Base-by-base conservation (phyloP, 306 rosid genomes). In the Vicia villosa region DNA sequence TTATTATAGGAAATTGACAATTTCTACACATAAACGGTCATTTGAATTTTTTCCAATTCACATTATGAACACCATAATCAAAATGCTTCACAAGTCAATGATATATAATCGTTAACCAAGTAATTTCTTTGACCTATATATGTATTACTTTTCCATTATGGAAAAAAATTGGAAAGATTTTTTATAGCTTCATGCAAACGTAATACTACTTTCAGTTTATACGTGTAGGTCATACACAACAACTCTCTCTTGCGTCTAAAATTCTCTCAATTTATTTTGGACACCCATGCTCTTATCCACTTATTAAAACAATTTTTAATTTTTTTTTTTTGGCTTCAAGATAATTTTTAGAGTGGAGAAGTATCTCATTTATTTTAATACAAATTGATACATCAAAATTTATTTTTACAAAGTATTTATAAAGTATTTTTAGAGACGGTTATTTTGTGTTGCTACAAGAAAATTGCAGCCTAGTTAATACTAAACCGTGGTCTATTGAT, bases 61-160 rank as follows among this genome's bases (percentile, higher is more conserved):
- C 77, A 55, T 72, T 46, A n/a, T n/a, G n/a, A 59, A 65, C 50
- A 65, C 7, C 34, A 78, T 77, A 49, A 66, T 72, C 19, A n/a
- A 72, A 55, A 12, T 49, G 58, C 6, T 78, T 72, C 69, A 37
- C 40, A 38, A 22, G 71, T 73, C 71, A 67, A 79, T 68, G 37
- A n/a, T n/a, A 61, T 67, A n/a, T 58, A 79, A 73, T 73, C 62
- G 41, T 73, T 67, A 59, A 21, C 62, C 41, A 67, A 60, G 66
- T 30, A 20, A 60, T 52, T 73, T 59, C 37, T 40, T 79, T 79
- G 79, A 73, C 82, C 61, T 66, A 10, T 16, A 8, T n/a, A 7
- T 16, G 4, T 19, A 56, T 51, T 61, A 49, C 57, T 74, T 79
- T 70, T 56, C 26, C 58, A 17, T 62, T 19, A 41, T 26, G 2